Evolutionary conservation across 768 basidiomycete species (phyloP).

Genomic region (Boletales sp.): DNA sequence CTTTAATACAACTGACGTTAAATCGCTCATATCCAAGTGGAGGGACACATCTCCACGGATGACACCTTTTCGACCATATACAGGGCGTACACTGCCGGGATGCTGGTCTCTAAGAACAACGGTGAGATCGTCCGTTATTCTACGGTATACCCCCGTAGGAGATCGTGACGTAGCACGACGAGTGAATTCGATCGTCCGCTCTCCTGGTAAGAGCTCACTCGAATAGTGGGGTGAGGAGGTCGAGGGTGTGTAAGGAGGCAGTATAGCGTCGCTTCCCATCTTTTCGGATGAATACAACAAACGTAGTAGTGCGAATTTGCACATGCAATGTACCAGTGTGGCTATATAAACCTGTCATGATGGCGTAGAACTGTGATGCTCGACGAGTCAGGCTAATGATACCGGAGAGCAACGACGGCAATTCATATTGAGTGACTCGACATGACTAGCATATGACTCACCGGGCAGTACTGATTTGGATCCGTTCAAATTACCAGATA

Average conservation of each 20-base stretch:
- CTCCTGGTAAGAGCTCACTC: conserved; percentile 44
- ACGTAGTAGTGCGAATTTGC: not conserved
- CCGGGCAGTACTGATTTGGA: not conserved
- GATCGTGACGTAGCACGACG: conserved; percentile 15
- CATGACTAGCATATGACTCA: not conserved
- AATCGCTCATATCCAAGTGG: not conserved
- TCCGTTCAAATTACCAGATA: no score
- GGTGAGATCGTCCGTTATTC: conserved; percentile 27
- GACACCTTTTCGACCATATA: conserved; percentile 18
- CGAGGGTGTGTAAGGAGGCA: conserved; percentile 54
- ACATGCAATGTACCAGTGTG: not conserved
- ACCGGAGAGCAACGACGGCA: not conserved
- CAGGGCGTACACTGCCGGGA: conserved; percentile 19
- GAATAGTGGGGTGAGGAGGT: conserved; percentile 55
- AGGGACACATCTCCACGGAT: conserved; percentile 24
- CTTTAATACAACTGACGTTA: conserved; percentile 22
- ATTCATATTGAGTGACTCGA: not conserved
- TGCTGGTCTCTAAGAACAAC: conserved; percentile 22
- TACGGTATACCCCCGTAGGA: conserved; percentile 21
- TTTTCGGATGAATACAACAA: not conserved
- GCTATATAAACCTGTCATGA: conserved; percentile 1
- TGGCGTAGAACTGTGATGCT: not conserved
- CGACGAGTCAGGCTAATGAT: not conserved
- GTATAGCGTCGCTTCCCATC: conserved; percentile 28
- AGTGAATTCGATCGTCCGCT: conserved; percentile 47